Evolutionary conservation across 768 basidiomycete species (phyloP).

Genomic region (Guyanaporus albipodus): DNA sequence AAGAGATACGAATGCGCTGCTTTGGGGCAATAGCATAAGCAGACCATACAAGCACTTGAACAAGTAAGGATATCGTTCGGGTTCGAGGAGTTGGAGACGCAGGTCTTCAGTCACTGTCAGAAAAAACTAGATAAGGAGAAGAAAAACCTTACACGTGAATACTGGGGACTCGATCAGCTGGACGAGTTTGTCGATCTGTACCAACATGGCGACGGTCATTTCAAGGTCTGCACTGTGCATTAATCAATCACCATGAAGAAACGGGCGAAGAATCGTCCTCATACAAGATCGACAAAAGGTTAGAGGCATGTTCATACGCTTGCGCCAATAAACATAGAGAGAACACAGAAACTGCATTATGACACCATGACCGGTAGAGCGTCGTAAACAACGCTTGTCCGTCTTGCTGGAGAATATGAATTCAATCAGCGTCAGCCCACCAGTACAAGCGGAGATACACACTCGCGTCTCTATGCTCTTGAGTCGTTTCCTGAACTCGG

Average conservation of each 20-base stretch:
- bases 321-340: constrained; percentile 95
- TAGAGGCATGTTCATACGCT: constrained; percentile 98
- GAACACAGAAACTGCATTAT: constrained; percentile 95
- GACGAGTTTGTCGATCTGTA: constrained; percentile 96
- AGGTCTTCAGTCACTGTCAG: constrained; percentile 45
- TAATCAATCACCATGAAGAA: not conserved
- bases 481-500: constrained; percentile 87
- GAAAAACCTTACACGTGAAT: constrained; percentile 75
- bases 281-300: constrained; percentile 92
- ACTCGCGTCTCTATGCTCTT: constrained; percentile 94
- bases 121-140: not conserved
- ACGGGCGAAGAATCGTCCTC: constrained; percentile 20
- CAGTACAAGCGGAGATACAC: constrained; percentile 21
- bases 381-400: constrained; percentile 94
- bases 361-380: constrained; percentile 96
- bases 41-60: constrained; percentile 98
- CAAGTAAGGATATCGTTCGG: constrained; percentile 92
- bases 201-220: constrained; percentile 89
- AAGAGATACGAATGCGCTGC: constrained; percentile 91
- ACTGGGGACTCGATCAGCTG: constrained; percentile 98
- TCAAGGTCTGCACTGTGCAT: constrained; percentile 83
- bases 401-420: constrained; percentile 59
- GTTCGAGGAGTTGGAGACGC: constrained; percentile 92
- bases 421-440: constrained; percentile 1
- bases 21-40: constrained; percentile 95